phyloP scores from a whole-genome alignment of 768 basidiomycete species.

The Russula griseocarnosa region DNA sequence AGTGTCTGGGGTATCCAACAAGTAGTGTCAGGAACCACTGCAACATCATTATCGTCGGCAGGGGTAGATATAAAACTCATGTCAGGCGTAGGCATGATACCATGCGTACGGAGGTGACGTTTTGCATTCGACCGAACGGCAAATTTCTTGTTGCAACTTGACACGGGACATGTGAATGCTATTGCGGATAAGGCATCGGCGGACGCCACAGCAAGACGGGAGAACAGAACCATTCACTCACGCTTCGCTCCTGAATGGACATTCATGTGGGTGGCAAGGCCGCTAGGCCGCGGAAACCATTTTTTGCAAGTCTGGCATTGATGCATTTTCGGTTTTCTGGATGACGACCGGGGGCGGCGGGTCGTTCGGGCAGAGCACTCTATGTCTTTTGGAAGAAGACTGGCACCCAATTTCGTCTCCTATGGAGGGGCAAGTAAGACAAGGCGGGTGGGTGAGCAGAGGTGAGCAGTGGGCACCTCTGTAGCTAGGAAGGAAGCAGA shows the following conservation, averaged over 20 bases:
- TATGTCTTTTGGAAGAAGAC: constrained; percentile 9
- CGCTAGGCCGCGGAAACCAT: constrained; percentile 49
- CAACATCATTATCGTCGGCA: constrained; percentile 37
- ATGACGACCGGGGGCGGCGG: constrained; percentile 18
- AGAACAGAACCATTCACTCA: constrained; percentile 32
- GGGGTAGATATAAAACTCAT: constrained; percentile 43
- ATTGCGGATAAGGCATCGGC: background rate
- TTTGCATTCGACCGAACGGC: constrained; percentile 79
- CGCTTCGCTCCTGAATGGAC: constrained; percentile 50
- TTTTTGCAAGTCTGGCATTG: constrained; percentile 44
- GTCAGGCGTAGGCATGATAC: constrained; percentile 49
- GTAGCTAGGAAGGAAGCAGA: constrained; percentile 20
- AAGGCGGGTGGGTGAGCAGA: background rate
- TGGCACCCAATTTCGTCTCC: constrained; percentile 7
- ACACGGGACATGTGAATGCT: constrained; percentile 51
- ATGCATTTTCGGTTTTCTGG: constrained; percentile 47
- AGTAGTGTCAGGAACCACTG: constrained; percentile 29
- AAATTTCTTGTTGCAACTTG: constrained; percentile 62
- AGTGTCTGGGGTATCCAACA: constrained; percentile 44
- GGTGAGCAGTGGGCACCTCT: constrained; percentile 12
- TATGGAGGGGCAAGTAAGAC: constrained; percentile 11
- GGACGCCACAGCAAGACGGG: background rate
- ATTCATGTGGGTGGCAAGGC: constrained; percentile 52
- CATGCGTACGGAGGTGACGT: constrained; percentile 74
- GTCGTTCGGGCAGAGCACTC: constrained; percentile 8